Conservation (phyloP, 1,284 basidiomycete genomes). For the Rhizopogon parksii region DNA sequence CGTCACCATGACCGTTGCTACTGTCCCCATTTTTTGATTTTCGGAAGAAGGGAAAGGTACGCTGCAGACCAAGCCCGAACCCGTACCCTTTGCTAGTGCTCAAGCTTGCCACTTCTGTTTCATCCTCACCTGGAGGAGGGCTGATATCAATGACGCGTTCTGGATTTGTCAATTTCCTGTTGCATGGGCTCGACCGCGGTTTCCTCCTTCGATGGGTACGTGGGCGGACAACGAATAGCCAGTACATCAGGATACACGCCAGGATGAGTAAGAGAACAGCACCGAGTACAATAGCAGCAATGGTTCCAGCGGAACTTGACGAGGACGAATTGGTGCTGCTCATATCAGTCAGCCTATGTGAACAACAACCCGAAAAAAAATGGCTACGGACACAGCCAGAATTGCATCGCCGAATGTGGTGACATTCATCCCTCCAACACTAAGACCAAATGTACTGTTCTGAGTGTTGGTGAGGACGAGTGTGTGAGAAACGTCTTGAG, state of each 20-base stretch:
- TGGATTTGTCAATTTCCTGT: conserved; percentile 5
- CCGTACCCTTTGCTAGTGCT: conserved; percentile 28
- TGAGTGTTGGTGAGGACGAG: conserved; percentile 52
- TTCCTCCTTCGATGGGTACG: conserved; percentile 24
- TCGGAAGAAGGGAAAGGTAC: conserved; percentile 21
- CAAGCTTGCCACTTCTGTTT: conserved; percentile 19
- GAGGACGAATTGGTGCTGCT: conserved; percentile 11
- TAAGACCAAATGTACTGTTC: conserved; percentile 38
- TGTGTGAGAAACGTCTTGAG: conserved; percentile 40
- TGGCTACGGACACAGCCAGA: conserved; percentile 25
- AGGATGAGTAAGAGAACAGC: conserved; percentile 45
- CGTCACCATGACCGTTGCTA: conserved; percentile 12
- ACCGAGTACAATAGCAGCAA: conserved; percentile 56
- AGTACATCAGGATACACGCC: conserved; percentile 31
- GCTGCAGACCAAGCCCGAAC: conserved; percentile 27
- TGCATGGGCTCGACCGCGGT: not conserved
- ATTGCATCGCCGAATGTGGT: conserved; percentile 30
- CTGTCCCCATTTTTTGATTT: conserved; percentile 19
- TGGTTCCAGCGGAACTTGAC: conserved; percentile 40
- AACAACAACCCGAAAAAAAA: conserved; percentile 2
- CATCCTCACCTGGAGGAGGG: conserved; percentile 19
- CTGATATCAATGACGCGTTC: conserved; percentile 8
- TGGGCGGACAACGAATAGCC: conserved; percentile 40
- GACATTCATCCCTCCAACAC: conserved; percentile 33
- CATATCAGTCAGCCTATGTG: conserved; percentile 8